Evolutionary conservation across 2,329 filamentous ascomycete species (phyloP).

Genomic region (Setomelanomma holmii): DNA sequence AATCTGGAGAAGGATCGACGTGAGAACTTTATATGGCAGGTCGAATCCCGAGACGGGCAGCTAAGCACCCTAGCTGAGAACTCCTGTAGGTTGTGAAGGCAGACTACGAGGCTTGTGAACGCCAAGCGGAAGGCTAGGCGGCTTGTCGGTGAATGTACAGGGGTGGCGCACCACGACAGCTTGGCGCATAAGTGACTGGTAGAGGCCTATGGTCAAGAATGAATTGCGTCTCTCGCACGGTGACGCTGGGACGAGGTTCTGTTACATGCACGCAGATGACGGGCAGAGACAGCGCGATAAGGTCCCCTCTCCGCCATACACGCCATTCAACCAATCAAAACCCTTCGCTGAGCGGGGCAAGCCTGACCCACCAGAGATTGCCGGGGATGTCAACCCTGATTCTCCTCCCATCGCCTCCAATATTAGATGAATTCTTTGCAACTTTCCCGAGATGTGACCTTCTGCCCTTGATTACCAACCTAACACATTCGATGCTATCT

Average conservation of each 20-base stretch:
- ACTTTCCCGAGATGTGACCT: neutral
- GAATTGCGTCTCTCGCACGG: neutral
- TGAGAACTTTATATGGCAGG: slow-evolving; percentile 3
- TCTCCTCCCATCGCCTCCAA: too few species aligned
- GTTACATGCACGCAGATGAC: slow-evolving; percentile 5
- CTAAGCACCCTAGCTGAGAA: slow-evolving; percentile 10
- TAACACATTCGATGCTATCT: neutral
- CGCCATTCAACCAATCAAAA: slow-evolving; percentile 21
- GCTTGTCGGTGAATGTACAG: too few species aligned
- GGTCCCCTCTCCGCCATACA: slow-evolving; percentile 11
- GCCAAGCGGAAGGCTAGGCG: neutral
- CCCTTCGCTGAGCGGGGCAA: slow-evolving; percentile 10
- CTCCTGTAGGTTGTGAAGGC: slow-evolving; percentile 1
- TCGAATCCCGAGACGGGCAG: slow-evolving; percentile 2
- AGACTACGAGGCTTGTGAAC: slow-evolving; percentile 11
- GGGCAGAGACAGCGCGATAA: slow-evolving; percentile 9
- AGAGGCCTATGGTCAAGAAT: neutral
- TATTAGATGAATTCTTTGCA: neutral
- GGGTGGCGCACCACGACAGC: slow-evolving; percentile 14
- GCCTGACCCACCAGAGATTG: neutral
- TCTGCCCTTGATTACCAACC: neutral
- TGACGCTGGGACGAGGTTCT: slow-evolving; percentile 1
- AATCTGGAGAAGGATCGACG: neutral
- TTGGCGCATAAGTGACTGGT: slow-evolving; percentile 10
- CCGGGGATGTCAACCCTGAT: neutral